phyloP scores from a whole-genome alignment of 208 protist genomes.

The Paratrypanosoma confusum region DNA sequence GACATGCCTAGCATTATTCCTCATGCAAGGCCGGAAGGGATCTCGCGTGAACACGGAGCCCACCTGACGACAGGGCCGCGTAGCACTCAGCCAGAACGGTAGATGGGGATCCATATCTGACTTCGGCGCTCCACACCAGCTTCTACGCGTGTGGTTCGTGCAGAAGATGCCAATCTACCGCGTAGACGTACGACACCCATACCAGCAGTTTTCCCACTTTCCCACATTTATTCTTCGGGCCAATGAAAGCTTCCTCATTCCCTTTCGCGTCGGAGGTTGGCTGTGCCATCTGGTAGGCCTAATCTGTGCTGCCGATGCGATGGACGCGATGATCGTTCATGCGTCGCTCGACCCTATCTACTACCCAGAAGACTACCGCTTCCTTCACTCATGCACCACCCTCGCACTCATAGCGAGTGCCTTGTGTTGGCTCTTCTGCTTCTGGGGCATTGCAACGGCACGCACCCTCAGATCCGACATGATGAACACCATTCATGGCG shows the following conservation, averaged over 20 bases:
- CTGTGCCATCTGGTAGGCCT: slow-evolving; percentile 43
- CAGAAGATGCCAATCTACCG: no score
- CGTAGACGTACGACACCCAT: no score
- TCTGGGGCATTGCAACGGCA: slow-evolving; percentile 38
- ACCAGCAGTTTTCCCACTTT: no score
- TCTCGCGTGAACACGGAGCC: no score
- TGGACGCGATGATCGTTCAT: slow-evolving; percentile 36
- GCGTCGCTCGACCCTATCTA: slow-evolving; percentile 20
- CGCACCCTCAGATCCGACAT: slow-evolving; percentile 52
- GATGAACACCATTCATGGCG: slow-evolving; percentile 44
- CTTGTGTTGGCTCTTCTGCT: slow-evolving; percentile 31
- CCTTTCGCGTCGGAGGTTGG: slow-evolving; percentile 34
- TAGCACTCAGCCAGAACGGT: no score
- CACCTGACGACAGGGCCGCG: no score
- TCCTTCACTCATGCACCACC: slow-evolving; percentile 23
- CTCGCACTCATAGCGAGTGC: slow-evolving; percentile 35
- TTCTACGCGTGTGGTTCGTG: no score
- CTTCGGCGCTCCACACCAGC: no score
- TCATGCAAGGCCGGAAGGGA: no score
- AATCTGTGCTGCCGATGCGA: slow-evolving; percentile 31
- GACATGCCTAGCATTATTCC: no score
- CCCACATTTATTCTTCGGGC: slow-evolving; percentile 17
- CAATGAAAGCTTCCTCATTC: slow-evolving; percentile 43
- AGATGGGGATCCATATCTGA: no score
- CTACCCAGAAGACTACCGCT: slow-evolving; percentile 22